These are phyloP conservation scores for Tylopilus rubrobrunneus DNA, from an alignment of 768 basidiomycete genomes.

Conservation along the genomic window DNA sequence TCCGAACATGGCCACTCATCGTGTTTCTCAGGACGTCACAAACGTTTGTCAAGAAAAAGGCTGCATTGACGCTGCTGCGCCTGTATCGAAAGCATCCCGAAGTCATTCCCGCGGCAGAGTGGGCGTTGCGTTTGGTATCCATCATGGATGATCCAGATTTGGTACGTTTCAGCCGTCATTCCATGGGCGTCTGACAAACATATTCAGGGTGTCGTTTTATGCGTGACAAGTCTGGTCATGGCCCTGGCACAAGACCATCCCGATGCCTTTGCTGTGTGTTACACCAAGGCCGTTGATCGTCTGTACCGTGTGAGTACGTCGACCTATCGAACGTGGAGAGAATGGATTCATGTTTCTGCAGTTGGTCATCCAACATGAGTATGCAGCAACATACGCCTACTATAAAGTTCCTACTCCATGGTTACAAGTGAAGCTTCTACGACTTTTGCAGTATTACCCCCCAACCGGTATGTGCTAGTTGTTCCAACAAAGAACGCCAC, in stretches of 20 bases:
- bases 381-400: slow-evolving; percentile 85
- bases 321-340: background rate
- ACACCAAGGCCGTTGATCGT: slow-evolving; percentile 91
- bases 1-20: slow-evolving; percentile 13
- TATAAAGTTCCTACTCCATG: slow-evolving; percentile 98
- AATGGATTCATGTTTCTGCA: slow-evolving; percentile 29
- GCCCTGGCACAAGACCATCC: slow-evolving; percentile 92
- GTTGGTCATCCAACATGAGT: slow-evolving; percentile 92
- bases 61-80: slow-evolving; percentile 87
- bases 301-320: slow-evolving; percentile 61
- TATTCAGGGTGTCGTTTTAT: slow-evolving; percentile 85
- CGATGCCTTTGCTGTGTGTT: slow-evolving; percentile 87
- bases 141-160: slow-evolving; percentile 94
- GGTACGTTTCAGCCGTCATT: slow-evolving; percentile 36
- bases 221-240: slow-evolving; percentile 90
- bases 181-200: slow-evolving; percentile 1
- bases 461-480: slow-evolving; percentile 67
- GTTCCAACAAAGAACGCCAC: slow-evolving; percentile 1
- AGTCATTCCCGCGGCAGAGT: slow-evolving; percentile 89
- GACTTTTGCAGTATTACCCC: slow-evolving; percentile 91
- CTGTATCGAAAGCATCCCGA: slow-evolving; percentile 95
- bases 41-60: slow-evolving; percentile 97
- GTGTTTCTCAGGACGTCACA: slow-evolving; percentile 70
- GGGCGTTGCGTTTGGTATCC: slow-evolving; percentile 92
- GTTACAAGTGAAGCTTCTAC: slow-evolving; percentile 94